Evolutionary conservation across 2,329 filamentous ascomycete genomes (phyloP).

Genomic region (Colletotrichum sp.): DNA sequence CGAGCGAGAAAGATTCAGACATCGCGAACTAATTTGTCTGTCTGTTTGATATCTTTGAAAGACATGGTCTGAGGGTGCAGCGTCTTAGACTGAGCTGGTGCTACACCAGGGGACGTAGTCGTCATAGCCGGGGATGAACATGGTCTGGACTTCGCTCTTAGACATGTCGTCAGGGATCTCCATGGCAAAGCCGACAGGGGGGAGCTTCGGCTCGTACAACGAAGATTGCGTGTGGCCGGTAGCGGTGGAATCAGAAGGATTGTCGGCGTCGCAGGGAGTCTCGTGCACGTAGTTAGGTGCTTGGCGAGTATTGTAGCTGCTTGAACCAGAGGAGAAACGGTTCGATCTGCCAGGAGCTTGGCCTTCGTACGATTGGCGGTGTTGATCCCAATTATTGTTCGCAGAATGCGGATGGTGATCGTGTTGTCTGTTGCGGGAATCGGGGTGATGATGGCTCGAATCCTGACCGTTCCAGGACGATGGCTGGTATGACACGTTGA

Average conservation of each 20-base stretch:
- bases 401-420: background rate
- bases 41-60: background rate
- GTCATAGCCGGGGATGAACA: slow-evolving; percentile 17
- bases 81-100: background rate
- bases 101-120: slow-evolving; percentile 6
- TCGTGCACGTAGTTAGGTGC: background rate
- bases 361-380: background rate
- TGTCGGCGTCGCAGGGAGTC: background rate
- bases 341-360: background rate
- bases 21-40: background rate
- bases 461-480: background rate
- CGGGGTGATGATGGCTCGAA: background rate
- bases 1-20: background rate
- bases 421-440: background rate
- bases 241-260: background rate
- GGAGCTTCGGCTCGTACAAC: background rate
- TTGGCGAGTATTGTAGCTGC: background rate
- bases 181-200: slow-evolving; percentile 4
- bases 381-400: background rate
- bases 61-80: background rate
- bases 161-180: slow-evolving; percentile 18
- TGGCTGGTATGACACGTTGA: background rate
- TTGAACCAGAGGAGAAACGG: background rate
- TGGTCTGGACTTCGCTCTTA: slow-evolving; percentile 9
- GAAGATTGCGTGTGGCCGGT: background rate